Conservation (phyloP, 805 yeast genomes). For the Saturnispora hagleri region DNA sequence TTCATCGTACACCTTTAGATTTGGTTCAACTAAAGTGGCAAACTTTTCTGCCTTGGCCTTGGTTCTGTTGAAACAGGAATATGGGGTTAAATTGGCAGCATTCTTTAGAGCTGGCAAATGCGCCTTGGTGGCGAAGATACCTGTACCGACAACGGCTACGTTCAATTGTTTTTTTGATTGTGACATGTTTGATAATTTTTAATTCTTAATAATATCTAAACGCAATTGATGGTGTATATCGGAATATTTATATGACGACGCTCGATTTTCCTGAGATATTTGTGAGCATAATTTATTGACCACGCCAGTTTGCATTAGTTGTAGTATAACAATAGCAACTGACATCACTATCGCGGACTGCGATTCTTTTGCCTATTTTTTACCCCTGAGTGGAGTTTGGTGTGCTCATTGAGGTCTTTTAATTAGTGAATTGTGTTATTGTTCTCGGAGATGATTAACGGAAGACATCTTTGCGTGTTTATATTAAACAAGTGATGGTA, state of each 20-base stretch:
- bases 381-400: not conserved
- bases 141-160: constrained; percentile 70
- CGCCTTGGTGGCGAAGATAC: constrained; percentile 77
- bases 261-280: not conserved
- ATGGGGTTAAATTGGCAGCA: constrained; percentile 43
- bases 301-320: not conserved
- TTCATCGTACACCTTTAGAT: constrained; percentile 45
- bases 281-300: not conserved
- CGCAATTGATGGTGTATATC: not conserved
- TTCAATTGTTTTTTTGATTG: constrained; percentile 26
- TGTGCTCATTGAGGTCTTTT: not conserved
- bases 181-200: not conserved
- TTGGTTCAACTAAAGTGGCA: constrained; percentile 46
- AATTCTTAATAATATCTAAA: not conserved
- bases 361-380: not conserved
- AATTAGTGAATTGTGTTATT: not conserved
- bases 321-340: not conserved
- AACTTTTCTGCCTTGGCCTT: constrained; percentile 73
- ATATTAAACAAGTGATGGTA: too few relatives aligned
- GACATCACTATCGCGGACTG: not conserved
- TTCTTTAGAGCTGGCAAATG: constrained; percentile 69
- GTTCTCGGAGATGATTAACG: not conserved
- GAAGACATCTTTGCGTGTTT: too few relatives aligned
- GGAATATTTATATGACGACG: not conserved
- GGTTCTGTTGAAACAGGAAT: constrained; percentile 78